Conservation (phyloP, 208 protist genomes). For the Acanthamoeba sp. region DNA sequence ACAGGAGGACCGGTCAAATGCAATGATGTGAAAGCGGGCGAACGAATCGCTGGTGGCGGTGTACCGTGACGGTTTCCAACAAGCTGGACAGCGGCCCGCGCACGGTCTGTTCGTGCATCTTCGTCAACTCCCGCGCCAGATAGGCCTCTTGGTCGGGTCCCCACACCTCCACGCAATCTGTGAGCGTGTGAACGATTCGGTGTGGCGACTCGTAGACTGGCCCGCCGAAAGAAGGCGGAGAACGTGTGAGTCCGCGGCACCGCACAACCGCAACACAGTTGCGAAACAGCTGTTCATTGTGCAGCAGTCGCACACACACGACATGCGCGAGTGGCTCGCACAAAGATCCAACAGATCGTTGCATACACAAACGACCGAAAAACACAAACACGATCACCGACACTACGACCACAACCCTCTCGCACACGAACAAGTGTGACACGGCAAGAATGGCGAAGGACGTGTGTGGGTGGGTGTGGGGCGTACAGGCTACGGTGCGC, state of each 20-base stretch:
- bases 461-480: too few species aligned
- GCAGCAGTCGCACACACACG: background rate
- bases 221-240: background rate
- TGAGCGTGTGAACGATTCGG: background rate
- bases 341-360: too few species aligned
- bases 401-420: too few species aligned
- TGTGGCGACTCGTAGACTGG: conserved; percentile 52
- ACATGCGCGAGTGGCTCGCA: too few species aligned
- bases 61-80: background rate
- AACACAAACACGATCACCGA: too few species aligned
- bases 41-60: background rate
- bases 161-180: conserved; percentile 61
- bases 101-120: conserved; percentile 26
- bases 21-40: too few species aligned
- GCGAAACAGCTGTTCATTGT: background rate
- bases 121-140: conserved; percentile 31
- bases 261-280: background rate
- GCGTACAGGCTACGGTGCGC: conserved; percentile 28
- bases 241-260: background rate
- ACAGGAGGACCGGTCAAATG: too few species aligned
- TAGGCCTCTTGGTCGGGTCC: conserved; percentile 62
- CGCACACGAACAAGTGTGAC: background rate
- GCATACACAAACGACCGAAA: too few species aligned
- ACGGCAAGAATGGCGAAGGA: too few species aligned
- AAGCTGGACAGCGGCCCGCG: background rate